Evolutionary conservation across 257 asterid species (phyloP), one percentile per base, ranked within the genome.

Genomic region (Solanum clarkiae): DNA sequence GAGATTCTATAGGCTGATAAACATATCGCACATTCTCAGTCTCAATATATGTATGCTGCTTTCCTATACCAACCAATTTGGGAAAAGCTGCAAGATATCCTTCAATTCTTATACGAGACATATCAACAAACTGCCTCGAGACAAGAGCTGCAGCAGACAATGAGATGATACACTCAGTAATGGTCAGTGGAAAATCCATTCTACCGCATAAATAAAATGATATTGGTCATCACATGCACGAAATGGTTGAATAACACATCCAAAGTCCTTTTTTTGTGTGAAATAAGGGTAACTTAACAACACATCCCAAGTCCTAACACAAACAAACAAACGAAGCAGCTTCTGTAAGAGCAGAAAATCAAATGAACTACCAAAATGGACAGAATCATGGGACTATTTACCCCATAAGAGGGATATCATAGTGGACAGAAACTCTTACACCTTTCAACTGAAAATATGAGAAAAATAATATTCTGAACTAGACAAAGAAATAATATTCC

Each of bases 81-180:
- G 98, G 98, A 83, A 96, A 93, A 83, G 98, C 99, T 80, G 98
- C 98, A 90, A 96, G 97, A 90, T 94, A 95, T 55, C 98, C 99
- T 91, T 96, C 99, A 86, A 96, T 96, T 84, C 99, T 90, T 85
- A 93, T 93, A 83, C 96, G 98, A 85, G 99, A 93, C 98, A 96
- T 94, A 82, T 94, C 97, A 53, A 96, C 99, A 93, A 89, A 96
- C 87, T 96, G 99, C 93, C 99, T 96, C 65, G 99, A 96, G 71
- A 91, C 98, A 77, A 96, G 96, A 24, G 95, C 99, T 94, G 98
- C 72, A 75, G 62, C 88, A 86, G 87, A 86, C 80, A 87, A 83
- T 49, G 36, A 65, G 69, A 88, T 51, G 81, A 86, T 65, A 88
- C 20, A 84, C 86, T 86, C 86, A 87, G 88, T 75, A 57, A 82